Evolutionary conservation across 352 stramenopile genomes (phyloP), one percentile per base, ranked within the genome.

Genomic region (Phytophthora pini): DNA sequence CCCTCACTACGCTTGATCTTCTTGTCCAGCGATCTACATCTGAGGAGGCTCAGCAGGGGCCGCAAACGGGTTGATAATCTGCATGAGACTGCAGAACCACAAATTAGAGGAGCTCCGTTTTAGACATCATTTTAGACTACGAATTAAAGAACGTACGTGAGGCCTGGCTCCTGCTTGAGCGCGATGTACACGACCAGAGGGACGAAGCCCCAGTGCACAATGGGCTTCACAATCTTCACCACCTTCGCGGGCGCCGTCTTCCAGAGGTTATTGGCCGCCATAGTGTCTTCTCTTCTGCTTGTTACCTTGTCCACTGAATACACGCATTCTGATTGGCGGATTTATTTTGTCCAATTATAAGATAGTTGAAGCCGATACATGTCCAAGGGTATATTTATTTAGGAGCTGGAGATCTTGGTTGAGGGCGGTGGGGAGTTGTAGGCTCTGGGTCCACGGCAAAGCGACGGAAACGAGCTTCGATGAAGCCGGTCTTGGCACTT

Each of bases 171-270:
- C 68, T 93, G 87, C 74, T 87, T 87, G 46, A 96, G 60, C 34
- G 83, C 88, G 46, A 96, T 84, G 70, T 82, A 86, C 59, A 96
- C 60, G 55, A 94, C 79, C 24, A 96, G 79, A 61, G 88, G 88
- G 49, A 96, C 72, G 62, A 93, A 94, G 39, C 80, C 81, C 53
- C 78, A 76, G 80, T 96, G 87, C 67, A 93, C 88, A 60, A 94
- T 81, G 20, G 88, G 86, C 79, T 94, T 94, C 67, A 93, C 75
- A 48, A 80, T 62, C 81, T 93, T 94, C 55, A 95, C 77, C 46
- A 82, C 74, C 77, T 80, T 88, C 41, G 82, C 91, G 51, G 82
- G 85, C 59, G 73, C 85, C 49, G 73, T 88, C 79, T 92, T 93
- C 82, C 82, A 93, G 61, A 92, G 74, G 77, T 86, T 87, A 73